Evolutionary conservation across 495 filamentous ascomycete genomes (phyloP).

Genomic region (Penicillium maclennaniae): DNA sequence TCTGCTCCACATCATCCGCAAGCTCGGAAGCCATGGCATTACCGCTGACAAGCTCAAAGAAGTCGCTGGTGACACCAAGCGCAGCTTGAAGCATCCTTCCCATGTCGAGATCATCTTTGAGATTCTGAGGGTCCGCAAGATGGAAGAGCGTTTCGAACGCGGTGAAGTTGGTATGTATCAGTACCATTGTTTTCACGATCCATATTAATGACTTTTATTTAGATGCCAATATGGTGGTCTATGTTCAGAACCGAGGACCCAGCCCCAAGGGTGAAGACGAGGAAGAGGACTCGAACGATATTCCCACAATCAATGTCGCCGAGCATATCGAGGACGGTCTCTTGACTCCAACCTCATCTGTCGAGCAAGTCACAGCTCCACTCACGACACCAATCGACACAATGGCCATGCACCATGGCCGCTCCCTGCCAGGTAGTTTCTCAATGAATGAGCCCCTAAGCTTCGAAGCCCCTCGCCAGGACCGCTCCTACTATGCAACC

Average conservation of each 20-base stretch:
- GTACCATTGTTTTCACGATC: neutral
- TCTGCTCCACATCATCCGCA: slow-evolving; percentile 45
- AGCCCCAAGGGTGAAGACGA: slow-evolving; percentile 36
- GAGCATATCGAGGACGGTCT: slow-evolving; percentile 30
- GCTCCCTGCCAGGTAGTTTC: slow-evolving; percentile 25
- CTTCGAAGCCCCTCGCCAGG: slow-evolving; percentile 32
- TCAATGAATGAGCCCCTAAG: slow-evolving; percentile 30
- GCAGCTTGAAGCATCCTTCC: slow-evolving; percentile 33
- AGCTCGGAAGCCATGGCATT: slow-evolving; percentile 31
- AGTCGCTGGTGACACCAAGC: slow-evolving; percentile 39
- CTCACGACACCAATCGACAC: slow-evolving; percentile 31
- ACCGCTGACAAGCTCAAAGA: slow-evolving; percentile 42
- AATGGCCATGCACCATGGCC: slow-evolving; percentile 11
- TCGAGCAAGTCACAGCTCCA: slow-evolving; percentile 26
- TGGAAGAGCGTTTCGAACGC: slow-evolving; percentile 50
- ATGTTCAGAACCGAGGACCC: slow-evolving; percentile 36
- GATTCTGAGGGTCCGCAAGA: slow-evolving; percentile 49
- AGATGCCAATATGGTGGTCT: slow-evolving; percentile 39
- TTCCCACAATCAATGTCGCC: slow-evolving; percentile 11
- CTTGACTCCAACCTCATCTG: slow-evolving; percentile 31
- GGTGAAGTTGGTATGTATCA: slow-evolving; percentile 48
- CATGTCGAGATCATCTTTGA: slow-evolving; percentile 47
- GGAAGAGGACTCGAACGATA: slow-evolving; percentile 27
- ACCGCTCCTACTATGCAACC: slow-evolving; percentile 30
- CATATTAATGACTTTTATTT: slow-evolving; percentile 5